These are phyloP conservation scores for Multifurca ochricompacta DNA, from an alignment of 768 basidiomycete genomes.

Conservation along the genomic window DNA sequence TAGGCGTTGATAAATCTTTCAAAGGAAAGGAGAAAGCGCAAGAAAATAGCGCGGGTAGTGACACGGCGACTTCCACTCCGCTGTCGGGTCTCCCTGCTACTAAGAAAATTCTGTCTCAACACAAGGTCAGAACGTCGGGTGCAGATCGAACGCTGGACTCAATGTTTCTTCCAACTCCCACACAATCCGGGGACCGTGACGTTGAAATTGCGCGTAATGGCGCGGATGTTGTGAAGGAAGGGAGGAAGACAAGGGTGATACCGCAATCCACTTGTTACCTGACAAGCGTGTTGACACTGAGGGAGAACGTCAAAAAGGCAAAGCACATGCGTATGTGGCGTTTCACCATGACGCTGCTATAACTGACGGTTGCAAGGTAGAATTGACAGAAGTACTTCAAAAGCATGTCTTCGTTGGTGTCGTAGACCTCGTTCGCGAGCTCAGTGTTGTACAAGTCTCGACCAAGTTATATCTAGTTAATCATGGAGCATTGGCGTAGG, in stretches of 20 bases:
- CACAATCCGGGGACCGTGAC: slow-evolving; percentile 27
- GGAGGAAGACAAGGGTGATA: slow-evolving; percentile 14
- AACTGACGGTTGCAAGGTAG: slow-evolving; percentile 34
- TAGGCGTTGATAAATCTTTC: neutral
- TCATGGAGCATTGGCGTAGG: slow-evolving; percentile 76
- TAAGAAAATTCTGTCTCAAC: slow-evolving; percentile 62
- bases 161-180: slow-evolving; percentile 72
- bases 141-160: slow-evolving; percentile 89
- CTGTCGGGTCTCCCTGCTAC: slow-evolving; percentile 18
- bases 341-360: neutral
- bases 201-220: neutral
- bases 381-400: slow-evolving; percentile 71
- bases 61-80: slow-evolving; percentile 1
- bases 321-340: slow-evolving; percentile 56
- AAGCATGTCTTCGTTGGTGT: slow-evolving; percentile 92
- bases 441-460: slow-evolving; percentile 79
- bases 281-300: slow-evolving; percentile 62
- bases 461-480: slow-evolving; percentile 89
- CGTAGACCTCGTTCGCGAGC: slow-evolving; percentile 62
- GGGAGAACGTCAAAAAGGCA: slow-evolving; percentile 48
- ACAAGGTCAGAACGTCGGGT: slow-evolving; percentile 87
- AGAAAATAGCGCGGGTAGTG: slow-evolving; percentile 1
- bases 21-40: slow-evolving; percentile 17
- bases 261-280: slow-evolving; percentile 69
- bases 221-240: slow-evolving; percentile 9